These are phyloP conservation scores for Orychophragmus violaceus DNA, from an alignment of 345 rosid species.

Conservation along the genomic window DNA sequence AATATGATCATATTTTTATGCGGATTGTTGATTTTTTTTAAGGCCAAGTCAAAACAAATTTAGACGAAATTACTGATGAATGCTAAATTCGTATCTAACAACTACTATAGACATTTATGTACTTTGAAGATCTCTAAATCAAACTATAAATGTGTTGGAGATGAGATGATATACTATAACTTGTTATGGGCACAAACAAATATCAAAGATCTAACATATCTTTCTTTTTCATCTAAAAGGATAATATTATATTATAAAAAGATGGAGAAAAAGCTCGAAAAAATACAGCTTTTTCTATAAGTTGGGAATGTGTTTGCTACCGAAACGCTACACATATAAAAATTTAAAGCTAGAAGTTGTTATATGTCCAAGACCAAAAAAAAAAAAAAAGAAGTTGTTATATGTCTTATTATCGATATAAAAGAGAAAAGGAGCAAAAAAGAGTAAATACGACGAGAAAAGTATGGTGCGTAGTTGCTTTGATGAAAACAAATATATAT, in stretches of 20 bases:
- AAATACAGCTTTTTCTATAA: slow-evolving; percentile 6
- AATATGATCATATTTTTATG: too few species aligned
- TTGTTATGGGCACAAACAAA: slow-evolving; percentile 1
- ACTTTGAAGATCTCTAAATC: not conserved
- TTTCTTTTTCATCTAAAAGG: not conserved
- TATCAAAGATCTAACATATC: slow-evolving; percentile 1
- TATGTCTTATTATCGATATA: slow-evolving; percentile 14
- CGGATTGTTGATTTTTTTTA: too few species aligned
- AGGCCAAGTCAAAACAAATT: too few species aligned
- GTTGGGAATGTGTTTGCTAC: slow-evolving; percentile 17
- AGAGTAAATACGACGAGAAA: slow-evolving; percentile 20
- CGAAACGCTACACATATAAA: slow-evolving; percentile 7
- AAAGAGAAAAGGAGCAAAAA: not conserved
- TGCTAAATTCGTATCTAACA: too few species aligned
- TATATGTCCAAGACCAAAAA: too few species aligned
- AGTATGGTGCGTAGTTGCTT: slow-evolving; percentile 16
- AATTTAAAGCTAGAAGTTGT: slow-evolving; percentile 23
- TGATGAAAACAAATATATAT: not conserved
- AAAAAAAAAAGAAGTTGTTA: slow-evolving; percentile 34
- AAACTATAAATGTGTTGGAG: not conserved
- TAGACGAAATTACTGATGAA: too few species aligned
- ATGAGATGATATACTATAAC: not conserved
- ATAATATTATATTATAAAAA: slow-evolving; percentile 2
- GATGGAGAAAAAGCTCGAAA: slow-evolving; percentile 14
- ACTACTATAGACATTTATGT: not conserved